Conservation (phyloP, 495 filamentous ascomycete genomes). For the Aspergillus saccharolyticus region DNA sequence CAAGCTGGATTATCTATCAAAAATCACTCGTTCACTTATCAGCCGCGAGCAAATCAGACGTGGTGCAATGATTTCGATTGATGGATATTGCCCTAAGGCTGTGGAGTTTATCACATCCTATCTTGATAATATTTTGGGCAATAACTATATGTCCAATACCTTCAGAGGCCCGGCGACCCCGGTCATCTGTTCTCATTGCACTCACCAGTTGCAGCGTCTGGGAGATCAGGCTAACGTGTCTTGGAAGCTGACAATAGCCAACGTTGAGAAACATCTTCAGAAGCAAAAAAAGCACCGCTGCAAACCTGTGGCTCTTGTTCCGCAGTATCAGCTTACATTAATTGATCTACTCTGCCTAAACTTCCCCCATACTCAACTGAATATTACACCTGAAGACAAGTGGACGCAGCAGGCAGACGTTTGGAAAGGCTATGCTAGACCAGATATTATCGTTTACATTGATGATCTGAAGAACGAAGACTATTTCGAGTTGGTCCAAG, state of each 20-base stretch:
- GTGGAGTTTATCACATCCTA: not conserved
- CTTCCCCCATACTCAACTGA: not conserved
- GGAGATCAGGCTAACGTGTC: not conserved
- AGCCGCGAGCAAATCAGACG: not conserved
- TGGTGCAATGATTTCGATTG: not conserved
- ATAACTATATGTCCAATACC: not conserved
- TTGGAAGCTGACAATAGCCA: not conserved
- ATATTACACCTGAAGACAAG: not conserved
- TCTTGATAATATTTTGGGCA: not conserved
- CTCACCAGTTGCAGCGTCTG: not conserved
- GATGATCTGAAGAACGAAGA: not conserved
- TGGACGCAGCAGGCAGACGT: not conserved
- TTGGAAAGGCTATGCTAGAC: not conserved
- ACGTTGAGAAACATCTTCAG: not conserved
- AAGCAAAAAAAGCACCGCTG: not conserved
- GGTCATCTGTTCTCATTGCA: not conserved
- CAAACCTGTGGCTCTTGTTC: not conserved
- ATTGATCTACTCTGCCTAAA: not conserved
- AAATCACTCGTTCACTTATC: not conserved
- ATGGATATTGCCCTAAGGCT: not conserved
- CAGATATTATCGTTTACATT: not conserved
- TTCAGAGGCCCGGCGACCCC: not conserved
- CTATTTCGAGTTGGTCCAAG: not conserved
- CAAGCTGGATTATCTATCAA: not conserved
- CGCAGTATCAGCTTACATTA: not conserved